These are phyloP conservation scores for Aquilaria sinensis DNA, from an alignment of 345 rosid genomes.

Conservation along the genomic window DNA sequence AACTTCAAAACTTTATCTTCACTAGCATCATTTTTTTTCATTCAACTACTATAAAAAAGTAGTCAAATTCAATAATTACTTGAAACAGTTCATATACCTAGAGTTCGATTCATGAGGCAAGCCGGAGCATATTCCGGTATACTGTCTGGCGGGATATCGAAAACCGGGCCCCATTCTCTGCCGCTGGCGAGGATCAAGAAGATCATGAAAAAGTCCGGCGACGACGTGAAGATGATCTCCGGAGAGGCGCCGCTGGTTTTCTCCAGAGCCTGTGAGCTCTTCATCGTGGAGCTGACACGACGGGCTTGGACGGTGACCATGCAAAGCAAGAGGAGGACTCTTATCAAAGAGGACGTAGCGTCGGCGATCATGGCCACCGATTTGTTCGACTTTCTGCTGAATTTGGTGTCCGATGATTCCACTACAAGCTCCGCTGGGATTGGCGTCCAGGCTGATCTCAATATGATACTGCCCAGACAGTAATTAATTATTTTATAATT, in stretches of 20 bases:
- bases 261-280: conserved; percentile 59
- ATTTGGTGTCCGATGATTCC: conserved; percentile 26
- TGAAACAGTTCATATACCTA: too few relatives aligned
- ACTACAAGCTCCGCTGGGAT: background rate
- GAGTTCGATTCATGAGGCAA: conserved; percentile 34
- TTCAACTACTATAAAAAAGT: too few relatives aligned
- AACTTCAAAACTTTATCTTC: too few relatives aligned
- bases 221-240: conserved; percentile 57
- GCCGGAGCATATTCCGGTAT: conserved; percentile 48
- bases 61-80: too few relatives aligned
- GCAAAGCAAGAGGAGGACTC: conserved; percentile 54
- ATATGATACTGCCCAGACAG: too few relatives aligned
- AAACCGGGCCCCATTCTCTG: conserved; percentile 41
- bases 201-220: conserved; percentile 63
- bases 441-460: too few relatives aligned
- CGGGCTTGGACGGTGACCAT: conserved; percentile 51
- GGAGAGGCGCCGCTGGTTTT: conserved; percentile 62
- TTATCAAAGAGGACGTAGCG: conserved; percentile 56
- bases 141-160: conserved; percentile 20
- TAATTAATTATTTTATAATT: too few relatives aligned
- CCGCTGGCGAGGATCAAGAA: conserved; percentile 71
- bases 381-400: conserved; percentile 51
- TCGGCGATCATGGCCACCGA: conserved; percentile 50
- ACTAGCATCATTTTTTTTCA: too few relatives aligned
- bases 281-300: conserved; percentile 50